Conservation (phyloP, 2,329 filamentous ascomycete species). For the Stagonosporopsis chrysanthemi region DNA sequence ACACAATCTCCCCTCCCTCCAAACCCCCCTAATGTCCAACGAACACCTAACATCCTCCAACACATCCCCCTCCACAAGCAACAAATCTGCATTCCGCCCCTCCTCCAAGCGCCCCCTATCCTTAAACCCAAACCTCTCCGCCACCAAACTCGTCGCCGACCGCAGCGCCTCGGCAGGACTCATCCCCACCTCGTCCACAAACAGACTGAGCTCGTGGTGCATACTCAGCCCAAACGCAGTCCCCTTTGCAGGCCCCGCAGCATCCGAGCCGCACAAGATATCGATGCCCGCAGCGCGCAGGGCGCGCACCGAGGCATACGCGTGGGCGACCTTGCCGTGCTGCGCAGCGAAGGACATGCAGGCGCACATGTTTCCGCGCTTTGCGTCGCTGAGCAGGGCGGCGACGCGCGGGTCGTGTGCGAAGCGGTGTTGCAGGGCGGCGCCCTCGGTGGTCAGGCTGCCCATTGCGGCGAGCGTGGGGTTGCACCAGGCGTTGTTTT, state of each 20-base stretch:
- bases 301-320: conserved; percentile 52
- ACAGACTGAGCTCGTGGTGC: conserved; percentile 54
- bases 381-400: conserved; percentile 44
- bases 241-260: conserved; percentile 53
- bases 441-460: conserved; percentile 52
- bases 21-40: conserved; percentile 54
- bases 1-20: conserved; percentile 51
- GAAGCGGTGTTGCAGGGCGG: conserved; percentile 49
- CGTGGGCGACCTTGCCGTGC: conserved; percentile 48
- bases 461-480: conserved; percentile 53
- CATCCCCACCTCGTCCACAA: conserved; percentile 54
- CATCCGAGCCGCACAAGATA: conserved; percentile 54
- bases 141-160: conserved; percentile 52
- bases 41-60: conserved; percentile 52
- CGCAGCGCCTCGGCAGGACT: conserved; percentile 52
- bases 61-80: conserved; percentile 56
- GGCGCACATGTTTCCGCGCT: conserved; percentile 48
- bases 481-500: conserved; percentile 53
- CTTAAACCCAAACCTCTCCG: conserved; percentile 50
- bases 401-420: conserved; percentile 51
- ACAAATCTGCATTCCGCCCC: conserved; percentile 53
- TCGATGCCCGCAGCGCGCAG: conserved; percentile 52
- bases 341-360: conserved; percentile 52
- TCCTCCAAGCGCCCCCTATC: conserved; percentile 53
- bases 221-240: conserved; percentile 54